phyloP scores from a whole-genome alignment of 139 green algal genomes.

The Dunaliella sp. region DNA sequence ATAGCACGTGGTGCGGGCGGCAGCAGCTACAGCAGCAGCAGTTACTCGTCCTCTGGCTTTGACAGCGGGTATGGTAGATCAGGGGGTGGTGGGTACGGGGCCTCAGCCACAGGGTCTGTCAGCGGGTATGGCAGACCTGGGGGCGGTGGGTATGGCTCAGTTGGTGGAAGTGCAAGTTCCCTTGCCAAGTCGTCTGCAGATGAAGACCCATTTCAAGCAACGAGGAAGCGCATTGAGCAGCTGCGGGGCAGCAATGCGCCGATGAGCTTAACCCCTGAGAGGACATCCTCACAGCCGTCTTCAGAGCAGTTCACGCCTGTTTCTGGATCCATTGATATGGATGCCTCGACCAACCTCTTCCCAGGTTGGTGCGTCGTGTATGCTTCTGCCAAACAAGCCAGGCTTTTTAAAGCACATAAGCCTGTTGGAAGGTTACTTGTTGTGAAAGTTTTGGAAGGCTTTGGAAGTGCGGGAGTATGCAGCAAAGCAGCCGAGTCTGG shows the following conservation, averaged over 20 bases:
- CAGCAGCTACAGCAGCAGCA: constrained; percentile 12
- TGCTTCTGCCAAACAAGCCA: not conserved
- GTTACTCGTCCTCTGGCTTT: not conserved
- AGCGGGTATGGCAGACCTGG: too few relatives aligned
- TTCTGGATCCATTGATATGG: constrained; percentile 13
- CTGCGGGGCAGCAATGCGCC: constrained; percentile 35
- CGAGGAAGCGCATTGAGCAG: constrained; percentile 63
- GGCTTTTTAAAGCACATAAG: not conserved
- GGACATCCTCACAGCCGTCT: not conserved
- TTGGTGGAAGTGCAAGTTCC: too few relatives aligned
- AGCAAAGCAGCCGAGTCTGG: not conserved
- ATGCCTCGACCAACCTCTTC: constrained; percentile 16
- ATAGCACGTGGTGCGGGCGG: constrained; percentile 20
- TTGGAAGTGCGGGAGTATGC: not conserved
- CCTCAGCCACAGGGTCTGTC: too few relatives aligned
- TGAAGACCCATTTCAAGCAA: constrained; percentile 68
- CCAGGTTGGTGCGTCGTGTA: not conserved
- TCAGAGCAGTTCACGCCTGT: not conserved
- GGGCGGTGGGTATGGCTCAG: too few relatives aligned
- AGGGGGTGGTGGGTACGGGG: too few relatives aligned
- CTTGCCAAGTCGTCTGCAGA: too few relatives aligned
- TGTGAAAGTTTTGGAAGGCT: not conserved
- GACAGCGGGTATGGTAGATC: too few relatives aligned
- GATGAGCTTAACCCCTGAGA: not conserved
- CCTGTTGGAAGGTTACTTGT: not conserved